These are phyloP conservation scores for Coemansia asiatica DNA, from an alignment of 192 early-diverging fungal genomes.

Conservation along the genomic window DNA sequence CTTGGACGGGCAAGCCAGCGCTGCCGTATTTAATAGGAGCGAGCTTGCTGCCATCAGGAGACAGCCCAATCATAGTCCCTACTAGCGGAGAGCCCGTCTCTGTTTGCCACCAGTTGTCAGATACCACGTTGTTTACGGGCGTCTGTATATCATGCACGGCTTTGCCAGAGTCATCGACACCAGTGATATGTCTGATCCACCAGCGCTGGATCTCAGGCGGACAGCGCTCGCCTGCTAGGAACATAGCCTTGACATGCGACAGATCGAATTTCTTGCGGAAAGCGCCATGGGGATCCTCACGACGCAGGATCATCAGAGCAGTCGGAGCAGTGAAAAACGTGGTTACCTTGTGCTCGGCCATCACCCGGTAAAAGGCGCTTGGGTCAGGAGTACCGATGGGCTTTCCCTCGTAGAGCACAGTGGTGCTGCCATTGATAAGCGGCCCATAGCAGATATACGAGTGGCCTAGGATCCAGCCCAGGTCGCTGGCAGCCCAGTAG, in stretches of 20 bases:
- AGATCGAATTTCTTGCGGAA: constrained; percentile 62
- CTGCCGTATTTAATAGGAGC: constrained; percentile 57
- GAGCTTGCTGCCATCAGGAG: constrained; percentile 25
- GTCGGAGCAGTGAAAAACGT: constrained; percentile 84
- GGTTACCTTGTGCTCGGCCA: constrained; percentile 74
- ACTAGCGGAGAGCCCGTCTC: constrained; percentile 77
- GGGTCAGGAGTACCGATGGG: constrained; percentile 79
- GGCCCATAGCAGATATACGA: constrained; percentile 82
- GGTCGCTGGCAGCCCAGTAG: constrained; percentile 78
- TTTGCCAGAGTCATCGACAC: constrained; percentile 27
- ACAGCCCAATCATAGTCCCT: constrained; percentile 58
- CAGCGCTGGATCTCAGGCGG: constrained; percentile 74
- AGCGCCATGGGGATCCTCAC: constrained; percentile 71
- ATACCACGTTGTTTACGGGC: constrained; percentile 52
- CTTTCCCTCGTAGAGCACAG: constrained; percentile 87
- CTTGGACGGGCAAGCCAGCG: constrained; percentile 76
- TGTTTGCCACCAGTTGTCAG: constrained; percentile 82
- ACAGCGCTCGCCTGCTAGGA: constrained; percentile 80
- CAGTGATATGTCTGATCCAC: constrained; percentile 41
- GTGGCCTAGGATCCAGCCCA: constrained; percentile 89
- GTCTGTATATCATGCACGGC: constrained; percentile 8
- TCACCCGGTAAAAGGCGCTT: constrained; percentile 73
- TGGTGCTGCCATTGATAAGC: constrained; percentile 73
- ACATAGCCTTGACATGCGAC: constrained; percentile 63
- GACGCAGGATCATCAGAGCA: constrained; percentile 72